These are phyloP conservation scores for Thielaviopsis populi DNA, from an alignment of 2,329 filamentous ascomycete genomes.

Conservation along the genomic window DNA sequence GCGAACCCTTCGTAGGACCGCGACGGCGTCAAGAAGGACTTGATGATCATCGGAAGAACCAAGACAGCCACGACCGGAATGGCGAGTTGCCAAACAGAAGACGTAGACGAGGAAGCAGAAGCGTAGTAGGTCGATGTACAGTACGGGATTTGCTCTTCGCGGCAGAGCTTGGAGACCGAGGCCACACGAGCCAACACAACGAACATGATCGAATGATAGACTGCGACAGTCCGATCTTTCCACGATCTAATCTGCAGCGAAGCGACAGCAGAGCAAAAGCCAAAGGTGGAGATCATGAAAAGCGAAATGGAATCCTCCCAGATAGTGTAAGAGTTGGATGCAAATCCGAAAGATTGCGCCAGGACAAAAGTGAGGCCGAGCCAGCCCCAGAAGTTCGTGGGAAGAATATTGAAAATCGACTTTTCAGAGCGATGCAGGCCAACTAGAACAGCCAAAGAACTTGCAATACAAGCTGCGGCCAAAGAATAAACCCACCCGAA, in stretches of 20 bases:
- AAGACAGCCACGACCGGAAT: constrained; percentile 65
- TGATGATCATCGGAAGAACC: constrained; percentile 57
- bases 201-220: constrained; percentile 77
- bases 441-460: constrained; percentile 28
- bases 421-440: constrained; percentile 31
- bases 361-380: constrained; percentile 64
- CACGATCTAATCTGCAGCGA: constrained; percentile 57
- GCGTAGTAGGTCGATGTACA: constrained; percentile 94
- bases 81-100: constrained; percentile 72
- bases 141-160: constrained; percentile 96
- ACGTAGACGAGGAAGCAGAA: constrained; percentile 80
- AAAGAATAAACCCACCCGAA: constrained; percentile 24
- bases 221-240: constrained; percentile 56
- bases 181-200: constrained; percentile 62
- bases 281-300: constrained; percentile 83
- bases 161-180: constrained; percentile 80
- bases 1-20: constrained; percentile 79
- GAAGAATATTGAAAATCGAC: constrained; percentile 40
- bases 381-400: constrained; percentile 78
- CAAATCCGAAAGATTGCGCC: constrained; percentile 85
- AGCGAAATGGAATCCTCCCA: constrained; percentile 94
- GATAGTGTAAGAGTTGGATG: constrained; percentile 95
- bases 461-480: constrained; percentile 31
- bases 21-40: constrained; percentile 66
- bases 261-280: constrained; percentile 54